Percentiles rank a stretch among this genome's conserved stretches.
phyloP scores from a whole-genome alignment of 1,139 yeast species.

The Keqinozyma sinolaborantium region DNA sequence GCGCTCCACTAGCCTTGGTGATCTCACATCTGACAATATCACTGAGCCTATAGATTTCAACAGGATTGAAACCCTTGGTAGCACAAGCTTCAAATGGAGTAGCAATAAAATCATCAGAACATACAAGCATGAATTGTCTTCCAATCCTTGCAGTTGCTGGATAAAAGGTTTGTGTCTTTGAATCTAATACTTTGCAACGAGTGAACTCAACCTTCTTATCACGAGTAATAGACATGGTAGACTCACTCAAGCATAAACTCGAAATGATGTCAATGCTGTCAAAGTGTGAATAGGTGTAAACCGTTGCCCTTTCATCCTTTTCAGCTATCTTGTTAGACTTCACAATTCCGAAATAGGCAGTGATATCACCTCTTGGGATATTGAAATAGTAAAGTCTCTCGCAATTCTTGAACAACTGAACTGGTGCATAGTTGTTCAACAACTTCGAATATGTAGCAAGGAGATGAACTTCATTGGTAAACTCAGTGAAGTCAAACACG shows the following conservation, averaged over 20 bases:
- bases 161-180: conserved; percentile 18
- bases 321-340: conserved; percentile 11
- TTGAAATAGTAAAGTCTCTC: conserved; percentile 57
- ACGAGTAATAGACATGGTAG: conserved; percentile 31
- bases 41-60: conserved; percentile 49
- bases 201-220: conserved; percentile 64
- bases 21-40: conserved; percentile 53
- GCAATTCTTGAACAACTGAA: conserved; percentile 52
- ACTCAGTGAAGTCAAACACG: conserved; percentile 70
- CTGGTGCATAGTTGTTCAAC: conserved; percentile 42
- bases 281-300: conserved; percentile 39
- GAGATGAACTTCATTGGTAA: conserved; percentile 27
- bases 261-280: conserved; percentile 49
- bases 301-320: conserved; percentile 17
- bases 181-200: conserved; percentile 52
- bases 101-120: conserved; percentile 25
- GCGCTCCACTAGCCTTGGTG: conserved; percentile 42
- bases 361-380: conserved; percentile 41
- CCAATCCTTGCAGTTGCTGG: conserved; percentile 71
- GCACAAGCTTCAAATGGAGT: conserved; percentile 19
- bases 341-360: conserved; percentile 12
- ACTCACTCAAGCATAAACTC: conserved; percentile 46
- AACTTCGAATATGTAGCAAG: conserved; percentile 22
- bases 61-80: conserved; percentile 40
- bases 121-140: conserved; percentile 61